phyloP scores from a whole-genome alignment of 208 protist genomes.

The Trypanosomatidae sp. region DNA sequence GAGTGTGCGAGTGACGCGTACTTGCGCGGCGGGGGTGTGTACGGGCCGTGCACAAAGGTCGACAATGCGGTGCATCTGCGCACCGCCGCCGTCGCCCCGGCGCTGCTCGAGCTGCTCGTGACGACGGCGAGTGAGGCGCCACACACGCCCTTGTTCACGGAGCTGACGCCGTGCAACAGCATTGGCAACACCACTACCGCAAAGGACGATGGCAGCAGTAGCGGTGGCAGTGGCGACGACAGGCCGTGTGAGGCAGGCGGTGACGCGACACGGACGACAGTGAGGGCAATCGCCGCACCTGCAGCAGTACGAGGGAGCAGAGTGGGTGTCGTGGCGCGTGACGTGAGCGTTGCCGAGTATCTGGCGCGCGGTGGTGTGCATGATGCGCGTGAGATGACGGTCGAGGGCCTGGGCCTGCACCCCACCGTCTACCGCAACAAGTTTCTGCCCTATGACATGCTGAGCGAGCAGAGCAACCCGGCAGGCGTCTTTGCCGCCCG shows the following conservation, averaged over 20 bases:
- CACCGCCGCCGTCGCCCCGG: constrained; percentile 47
- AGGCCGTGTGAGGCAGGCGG: not conserved
- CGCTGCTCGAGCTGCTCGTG: constrained; percentile 56
- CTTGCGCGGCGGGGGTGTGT: constrained; percentile 42
- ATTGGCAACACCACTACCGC: not conserved
- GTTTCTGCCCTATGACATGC: constrained; percentile 70
- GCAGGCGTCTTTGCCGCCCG: constrained; percentile 44
- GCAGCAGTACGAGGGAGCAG: too few relatives aligned
- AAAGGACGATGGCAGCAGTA: not conserved
- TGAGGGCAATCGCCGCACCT: too few relatives aligned
- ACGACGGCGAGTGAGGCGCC: constrained; percentile 52
- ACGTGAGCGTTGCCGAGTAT: constrained; percentile 41
- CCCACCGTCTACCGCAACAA: constrained; percentile 75
- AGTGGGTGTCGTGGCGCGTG: constrained; percentile 1
- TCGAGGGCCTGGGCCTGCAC: constrained; percentile 81
- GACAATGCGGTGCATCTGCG: constrained; percentile 56
- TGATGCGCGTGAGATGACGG: constrained; percentile 57
- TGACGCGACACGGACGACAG: not conserved
- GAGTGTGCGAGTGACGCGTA: constrained; percentile 33
- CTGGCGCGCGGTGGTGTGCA: constrained; percentile 39
- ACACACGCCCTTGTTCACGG: constrained; percentile 34
- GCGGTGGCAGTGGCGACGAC: too few relatives aligned
- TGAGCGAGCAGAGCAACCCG: constrained; percentile 57
- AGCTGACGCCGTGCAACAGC: constrained; percentile 2
- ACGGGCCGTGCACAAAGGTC: constrained; percentile 46